These are phyloP conservation scores for Salix suchowensis DNA, from an alignment of 345 rosid species.

Conservation along the genomic window DNA sequence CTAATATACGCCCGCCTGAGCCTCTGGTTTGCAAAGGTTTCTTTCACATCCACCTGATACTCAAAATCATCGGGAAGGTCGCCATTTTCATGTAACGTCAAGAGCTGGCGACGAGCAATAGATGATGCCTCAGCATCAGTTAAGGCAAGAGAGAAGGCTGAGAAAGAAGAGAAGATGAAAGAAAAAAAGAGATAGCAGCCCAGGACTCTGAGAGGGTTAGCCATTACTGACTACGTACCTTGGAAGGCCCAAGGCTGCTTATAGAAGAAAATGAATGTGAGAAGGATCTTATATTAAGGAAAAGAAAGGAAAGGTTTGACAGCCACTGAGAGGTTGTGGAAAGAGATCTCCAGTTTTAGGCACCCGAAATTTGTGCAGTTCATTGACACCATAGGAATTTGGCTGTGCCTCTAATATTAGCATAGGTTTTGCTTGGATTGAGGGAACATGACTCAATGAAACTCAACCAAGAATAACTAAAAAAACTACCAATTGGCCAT, in stretches of 20 bases:
- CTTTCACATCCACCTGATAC: slow-evolving; percentile 27
- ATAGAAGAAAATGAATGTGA: slow-evolving; percentile 21
- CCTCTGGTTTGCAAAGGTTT: slow-evolving; percentile 50
- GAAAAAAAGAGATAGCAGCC: slow-evolving; percentile 50
- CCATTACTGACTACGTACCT: slow-evolving; percentile 39
- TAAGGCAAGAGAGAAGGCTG: slow-evolving; percentile 38
- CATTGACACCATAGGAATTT: background rate
- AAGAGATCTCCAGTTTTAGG: slow-evolving; percentile 3
- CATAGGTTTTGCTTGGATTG: background rate
- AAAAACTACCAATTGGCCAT: background rate
- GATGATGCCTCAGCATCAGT: slow-evolving; percentile 48
- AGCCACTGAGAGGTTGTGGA: slow-evolving; percentile 17
- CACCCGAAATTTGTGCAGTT: background rate
- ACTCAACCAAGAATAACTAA: background rate
- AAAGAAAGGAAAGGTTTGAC: slow-evolving; percentile 8
- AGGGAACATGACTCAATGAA: background rate
- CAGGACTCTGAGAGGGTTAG: slow-evolving; percentile 37
- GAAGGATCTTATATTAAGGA: slow-evolving; percentile 21
- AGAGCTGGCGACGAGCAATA: slow-evolving; percentile 65
- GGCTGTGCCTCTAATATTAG: background rate
- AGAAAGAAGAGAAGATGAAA: slow-evolving; percentile 12
- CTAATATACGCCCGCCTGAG: slow-evolving; percentile 58
- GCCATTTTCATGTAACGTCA: slow-evolving; percentile 32
- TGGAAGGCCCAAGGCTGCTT: slow-evolving; percentile 81
- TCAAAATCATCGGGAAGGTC: slow-evolving; percentile 37